Percentiles rank a stretch among this genome's conserved stretches.
phyloP scores from a whole-genome alignment of 768 basidiomycete species.

The Omphalotus guepiniiformis region DNA sequence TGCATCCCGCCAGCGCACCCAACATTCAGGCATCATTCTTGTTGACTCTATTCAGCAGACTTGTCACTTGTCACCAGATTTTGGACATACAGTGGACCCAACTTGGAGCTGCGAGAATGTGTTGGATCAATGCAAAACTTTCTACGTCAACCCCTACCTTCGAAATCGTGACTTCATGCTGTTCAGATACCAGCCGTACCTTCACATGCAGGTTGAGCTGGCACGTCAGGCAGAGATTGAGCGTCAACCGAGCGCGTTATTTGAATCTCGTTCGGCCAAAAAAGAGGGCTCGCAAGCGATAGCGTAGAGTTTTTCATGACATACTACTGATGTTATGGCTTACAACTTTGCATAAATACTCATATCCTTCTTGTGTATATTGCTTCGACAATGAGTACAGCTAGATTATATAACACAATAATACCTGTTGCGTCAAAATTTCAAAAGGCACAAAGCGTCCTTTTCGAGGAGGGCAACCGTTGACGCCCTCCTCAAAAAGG shows the following conservation, averaged over 20 bases:
- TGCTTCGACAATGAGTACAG: no score
- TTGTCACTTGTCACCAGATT: conserved; percentile 23
- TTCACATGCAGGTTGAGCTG: neutral
- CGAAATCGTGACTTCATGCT: conserved; percentile 23
- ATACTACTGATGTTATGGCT: no score
- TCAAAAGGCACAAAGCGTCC: no score
- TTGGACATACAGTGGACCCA: conserved; percentile 14
- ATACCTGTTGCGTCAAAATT: no score
- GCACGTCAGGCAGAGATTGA: no score
- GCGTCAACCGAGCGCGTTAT: no score
- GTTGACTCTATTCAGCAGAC: conserved; percentile 16
- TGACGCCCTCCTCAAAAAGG: no score
- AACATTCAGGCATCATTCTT: conserved; percentile 19
- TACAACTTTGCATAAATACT: neutral
- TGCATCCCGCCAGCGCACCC: conserved; percentile 11
- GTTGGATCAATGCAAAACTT: conserved; percentile 16
- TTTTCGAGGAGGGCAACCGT: no score
- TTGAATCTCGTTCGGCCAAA: no score
- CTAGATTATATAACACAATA: no score
- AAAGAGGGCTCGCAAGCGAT: no score
- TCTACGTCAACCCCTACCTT: conserved; percentile 29
- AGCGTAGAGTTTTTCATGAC: no score
- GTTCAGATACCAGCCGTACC: conserved; percentile 14
- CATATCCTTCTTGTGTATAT: neutral
- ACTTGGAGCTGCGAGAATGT: conserved; percentile 16